Evolutionary conservation across 352 stramenopile genomes (phyloP).

Genomic region (Phytophthora cajani): DNA sequence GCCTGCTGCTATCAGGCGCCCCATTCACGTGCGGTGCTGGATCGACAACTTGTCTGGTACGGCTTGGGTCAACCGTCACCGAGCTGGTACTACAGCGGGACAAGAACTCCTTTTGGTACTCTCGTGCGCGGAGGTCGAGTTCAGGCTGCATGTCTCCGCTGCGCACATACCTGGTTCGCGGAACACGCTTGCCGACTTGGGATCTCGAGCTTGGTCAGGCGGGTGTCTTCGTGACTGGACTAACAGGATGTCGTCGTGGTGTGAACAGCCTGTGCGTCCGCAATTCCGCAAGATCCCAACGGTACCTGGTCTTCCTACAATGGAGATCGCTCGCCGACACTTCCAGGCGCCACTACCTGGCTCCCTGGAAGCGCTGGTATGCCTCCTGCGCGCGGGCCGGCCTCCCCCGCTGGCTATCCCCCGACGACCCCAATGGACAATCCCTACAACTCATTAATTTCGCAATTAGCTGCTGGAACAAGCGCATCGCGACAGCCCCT

Average conservation of each 20-base stretch:
- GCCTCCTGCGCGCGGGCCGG: background rate
- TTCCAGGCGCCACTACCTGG: too few relatives aligned
- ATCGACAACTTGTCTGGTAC: conserved; percentile 2
- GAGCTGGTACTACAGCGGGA: background rate
- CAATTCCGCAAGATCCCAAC: background rate
- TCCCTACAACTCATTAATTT: too few relatives aligned
- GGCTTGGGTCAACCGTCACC: background rate
- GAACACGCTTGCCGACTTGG: background rate
- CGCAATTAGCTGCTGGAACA: too few relatives aligned
- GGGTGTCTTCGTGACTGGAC: background rate
- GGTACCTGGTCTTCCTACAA: background rate
- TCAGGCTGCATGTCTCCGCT: too few relatives aligned
- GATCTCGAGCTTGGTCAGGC: background rate
- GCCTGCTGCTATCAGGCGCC: background rate
- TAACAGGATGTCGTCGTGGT: background rate
- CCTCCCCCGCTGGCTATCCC: background rate
- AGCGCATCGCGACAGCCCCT: too few relatives aligned
- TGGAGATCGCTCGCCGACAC: background rate
- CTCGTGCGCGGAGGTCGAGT: background rate
- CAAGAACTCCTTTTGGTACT: background rate
- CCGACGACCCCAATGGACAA: too few relatives aligned
- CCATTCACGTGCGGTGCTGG: conserved; percentile 4
- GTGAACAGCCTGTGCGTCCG: background rate
- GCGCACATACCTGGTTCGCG: too few relatives aligned
- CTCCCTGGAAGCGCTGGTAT: background rate